Conservation (phyloP, 495 filamentous ascomycete genomes). For the Talaromyces stipitatus region DNA sequence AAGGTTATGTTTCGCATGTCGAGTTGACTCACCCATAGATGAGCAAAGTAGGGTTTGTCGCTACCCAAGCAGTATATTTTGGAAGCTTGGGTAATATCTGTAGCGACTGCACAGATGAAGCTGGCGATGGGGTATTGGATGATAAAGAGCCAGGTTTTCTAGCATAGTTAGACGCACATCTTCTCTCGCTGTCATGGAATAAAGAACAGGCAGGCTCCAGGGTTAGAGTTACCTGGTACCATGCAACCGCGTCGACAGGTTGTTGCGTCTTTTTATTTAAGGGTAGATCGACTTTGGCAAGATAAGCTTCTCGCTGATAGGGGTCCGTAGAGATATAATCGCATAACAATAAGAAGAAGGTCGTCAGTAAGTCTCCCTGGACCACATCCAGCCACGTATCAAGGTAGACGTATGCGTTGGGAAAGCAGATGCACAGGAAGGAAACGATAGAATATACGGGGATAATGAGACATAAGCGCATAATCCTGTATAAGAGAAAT, state of each 20-base stretch:
- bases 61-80: slow-evolving; percentile 22
- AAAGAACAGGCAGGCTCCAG: too few relatives aligned
- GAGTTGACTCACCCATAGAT: slow-evolving; percentile 22
- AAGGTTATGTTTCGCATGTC: too few relatives aligned
- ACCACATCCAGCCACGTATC: slow-evolving; percentile 20
- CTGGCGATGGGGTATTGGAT: slow-evolving; percentile 22
- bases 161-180: background rate
- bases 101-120: slow-evolving; percentile 18
- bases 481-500: slow-evolving; percentile 13
- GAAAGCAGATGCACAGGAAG: slow-evolving; percentile 19
- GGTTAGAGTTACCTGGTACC: background rate
- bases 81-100: slow-evolving; percentile 21
- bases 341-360: slow-evolving; percentile 26
- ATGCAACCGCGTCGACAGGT: slow-evolving; percentile 4
- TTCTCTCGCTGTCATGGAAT: background rate
- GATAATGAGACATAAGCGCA: slow-evolving; percentile 18
- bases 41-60: slow-evolving; percentile 20
- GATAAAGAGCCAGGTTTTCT: background rate
- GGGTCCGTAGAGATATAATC: slow-evolving; percentile 20
- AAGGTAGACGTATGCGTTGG: slow-evolving; percentile 21
- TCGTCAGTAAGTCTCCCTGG: slow-evolving; percentile 20
- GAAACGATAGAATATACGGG: slow-evolving; percentile 20
- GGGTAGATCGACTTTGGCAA: slow-evolving; percentile 9
- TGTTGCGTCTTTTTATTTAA: slow-evolving; percentile 11
- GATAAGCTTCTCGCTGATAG: slow-evolving; percentile 13